Evolutionary conservation across 345 rosid species (phyloP).

Genomic region (Arabidopsis thaliana): TAIR10.1 NC_003070.9:2352001-2352500

Average conservation of each 20-base stretch:
- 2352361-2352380: conserved; percentile 81
- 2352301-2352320: conserved; percentile 65
- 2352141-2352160: background rate
- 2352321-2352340: conserved; percentile 62
- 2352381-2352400: conserved; percentile 82
- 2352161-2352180: background rate
- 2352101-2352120: conserved; percentile 33
- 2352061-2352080: conserved; percentile 8
- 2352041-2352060: background rate
- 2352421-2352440: background rate
- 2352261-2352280: conserved; percentile 63
- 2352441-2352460: background rate
- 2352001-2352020: conserved; percentile 22
- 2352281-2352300: conserved; percentile 72
- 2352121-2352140: background rate
- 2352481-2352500: background rate
- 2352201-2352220: background rate
- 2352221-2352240: background rate
- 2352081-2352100: conserved; percentile 32
- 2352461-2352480: background rate
- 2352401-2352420: conserved; percentile 54
- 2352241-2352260: conserved; percentile 66
- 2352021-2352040: conserved; percentile 10
- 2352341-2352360: conserved; percentile 66
- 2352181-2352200: background rate